Evolutionary conservation across 2,329 filamentous ascomycete species (phyloP).

Genomic region (Cladosporium sp.): DNA sequence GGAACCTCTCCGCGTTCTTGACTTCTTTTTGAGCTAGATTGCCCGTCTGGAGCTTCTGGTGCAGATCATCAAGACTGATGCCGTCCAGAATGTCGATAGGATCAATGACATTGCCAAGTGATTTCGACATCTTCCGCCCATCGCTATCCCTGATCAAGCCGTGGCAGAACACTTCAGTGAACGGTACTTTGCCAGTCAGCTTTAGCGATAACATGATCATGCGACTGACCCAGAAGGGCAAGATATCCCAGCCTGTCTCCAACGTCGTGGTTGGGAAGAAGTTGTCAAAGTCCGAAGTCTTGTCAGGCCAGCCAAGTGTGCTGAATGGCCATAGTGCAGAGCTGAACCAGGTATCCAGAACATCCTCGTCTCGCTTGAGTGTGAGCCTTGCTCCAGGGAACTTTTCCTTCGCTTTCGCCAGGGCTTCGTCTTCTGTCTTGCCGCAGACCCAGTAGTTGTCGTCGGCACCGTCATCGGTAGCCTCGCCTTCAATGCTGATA

Average conservation of each 20-base stretch:
- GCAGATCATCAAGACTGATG: conserved; percentile 73
- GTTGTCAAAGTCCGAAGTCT: conserved; percentile 74
- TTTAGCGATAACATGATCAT: conserved; percentile 83
- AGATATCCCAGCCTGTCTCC: conserved; percentile 95
- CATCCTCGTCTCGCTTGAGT: conserved; percentile 82
- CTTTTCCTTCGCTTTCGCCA: conserved; percentile 75
- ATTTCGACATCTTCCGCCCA: conserved; percentile 96
- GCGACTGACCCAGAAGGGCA: conserved; percentile 80
- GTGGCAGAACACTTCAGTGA: conserved; percentile 94
- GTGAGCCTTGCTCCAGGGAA: conserved; percentile 61
- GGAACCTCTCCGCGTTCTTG: conserved; percentile 84
- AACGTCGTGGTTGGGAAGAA: conserved; percentile 85
- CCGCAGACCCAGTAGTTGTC: conserved; percentile 81
- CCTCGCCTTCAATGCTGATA: conserved; percentile 71
- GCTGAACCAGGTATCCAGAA: conserved; percentile 95
- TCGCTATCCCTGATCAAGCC: conserved; percentile 89
- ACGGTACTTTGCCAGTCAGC: conserved; percentile 85
- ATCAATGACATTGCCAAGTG: conserved; percentile 90
- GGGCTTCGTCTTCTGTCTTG: conserved; percentile 75
- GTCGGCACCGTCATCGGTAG: conserved; percentile 56
- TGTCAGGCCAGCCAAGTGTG: conserved; percentile 88
- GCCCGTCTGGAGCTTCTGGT: conserved; percentile 75
- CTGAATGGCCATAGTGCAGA: conserved; percentile 93
- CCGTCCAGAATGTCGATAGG: conserved; percentile 90
- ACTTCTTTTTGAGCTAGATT: conserved; percentile 86